Evolutionary conservation across 176 grass and related monocot genomes (phyloP), one percentile per base, ranked within the genome.

Genomic region (Elymus sibiricus): DNA sequence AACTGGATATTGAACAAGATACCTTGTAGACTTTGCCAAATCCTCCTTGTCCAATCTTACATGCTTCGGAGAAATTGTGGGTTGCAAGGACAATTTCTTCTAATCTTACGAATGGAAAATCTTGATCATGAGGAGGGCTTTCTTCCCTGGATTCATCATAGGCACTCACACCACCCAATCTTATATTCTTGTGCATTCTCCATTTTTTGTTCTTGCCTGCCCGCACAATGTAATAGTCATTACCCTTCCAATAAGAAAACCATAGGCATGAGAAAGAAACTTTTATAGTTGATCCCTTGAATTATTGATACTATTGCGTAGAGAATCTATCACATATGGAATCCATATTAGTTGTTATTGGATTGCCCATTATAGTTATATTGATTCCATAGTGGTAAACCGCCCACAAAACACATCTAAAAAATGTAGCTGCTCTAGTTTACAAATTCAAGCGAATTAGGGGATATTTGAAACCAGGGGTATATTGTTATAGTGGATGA

Each of bases 11-110:
- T 12, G 14, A 21, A 67, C 0, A 4, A 37, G 0, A 17, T 90
- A 93, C 91, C 85, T 93, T 90, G 27, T 88, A 93, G 61, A 93
- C 88, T 55, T 87, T 87, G 4, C 85, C 82, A 24, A 93, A 93
- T 25, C 85, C 88, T 53, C 81, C 91, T 59, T 93, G 27, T 39
- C 91, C 88, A 49, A 90, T 78, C 85, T 63, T 70, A 25, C 7
- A 88, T 28, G 74, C 13, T 64, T 64, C 56, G 0, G 86, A 83
- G 74, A 94, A 94, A 38, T 86, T 82, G 14, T 70, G 4, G 0
- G 82, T 94, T 5, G 92, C 88, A 10, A 40, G 11, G 0, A 13
- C 5, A 31, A 94, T 61, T 11, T 60, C 72, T n/a, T 83, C 29
- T 13, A 80, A 86, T 34, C 9, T 64, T 0, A 91, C 68, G 12